Conservation (phyloP, 352 stramenopile genomes). For the Aphanomyces cochlioides region DNA sequence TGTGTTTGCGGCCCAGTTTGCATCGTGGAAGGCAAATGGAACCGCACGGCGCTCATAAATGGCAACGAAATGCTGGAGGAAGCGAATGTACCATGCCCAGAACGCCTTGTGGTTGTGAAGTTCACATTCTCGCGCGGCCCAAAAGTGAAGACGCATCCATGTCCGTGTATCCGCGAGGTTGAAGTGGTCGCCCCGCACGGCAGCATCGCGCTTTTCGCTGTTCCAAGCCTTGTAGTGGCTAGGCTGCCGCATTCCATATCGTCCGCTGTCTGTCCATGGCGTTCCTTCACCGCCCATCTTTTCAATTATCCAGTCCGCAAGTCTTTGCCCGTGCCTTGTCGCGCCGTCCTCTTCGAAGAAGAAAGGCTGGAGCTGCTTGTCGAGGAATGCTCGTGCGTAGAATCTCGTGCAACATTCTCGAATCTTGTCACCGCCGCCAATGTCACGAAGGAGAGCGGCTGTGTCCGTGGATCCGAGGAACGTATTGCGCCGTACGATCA, state of each 20-base stretch:
- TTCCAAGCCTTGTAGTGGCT: slow-evolving; percentile 23
- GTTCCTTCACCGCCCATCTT: slow-evolving; percentile 26
- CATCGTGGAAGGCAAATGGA: slow-evolving; percentile 44
- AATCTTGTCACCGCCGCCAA: slow-evolving; percentile 21
- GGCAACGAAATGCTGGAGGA: slow-evolving; percentile 56
- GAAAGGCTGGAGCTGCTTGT: slow-evolving; percentile 27
- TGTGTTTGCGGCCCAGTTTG: slow-evolving; percentile 43
- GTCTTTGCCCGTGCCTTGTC: slow-evolving; percentile 18
- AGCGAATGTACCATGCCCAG: slow-evolving; percentile 48
- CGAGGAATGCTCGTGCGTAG: slow-evolving; percentile 23
- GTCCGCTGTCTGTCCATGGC: slow-evolving; percentile 19
- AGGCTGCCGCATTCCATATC: slow-evolving; percentile 17
- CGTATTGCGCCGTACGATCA: slow-evolving; percentile 1
- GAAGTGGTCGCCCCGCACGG: slow-evolving; percentile 43
- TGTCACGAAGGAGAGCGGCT: background rate
- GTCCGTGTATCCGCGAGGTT: slow-evolving; percentile 51
- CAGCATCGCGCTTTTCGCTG: slow-evolving; percentile 6
- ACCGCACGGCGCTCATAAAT: slow-evolving; percentile 48
- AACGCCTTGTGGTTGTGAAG: slow-evolving; percentile 42
- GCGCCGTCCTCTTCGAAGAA: slow-evolving; percentile 25
- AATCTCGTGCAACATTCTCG: slow-evolving; percentile 24
- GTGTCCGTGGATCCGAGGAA: background rate
- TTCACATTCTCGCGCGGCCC: slow-evolving; percentile 43
- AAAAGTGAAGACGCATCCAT: slow-evolving; percentile 70
- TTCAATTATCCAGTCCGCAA: slow-evolving; percentile 30